A percentile compares a stretch with the other conserved stretches of the same genome.
Evolutionary conservation across 164 flowering plant genomes (phyloP).

Genomic region (Liquidambar formosana): DNA sequence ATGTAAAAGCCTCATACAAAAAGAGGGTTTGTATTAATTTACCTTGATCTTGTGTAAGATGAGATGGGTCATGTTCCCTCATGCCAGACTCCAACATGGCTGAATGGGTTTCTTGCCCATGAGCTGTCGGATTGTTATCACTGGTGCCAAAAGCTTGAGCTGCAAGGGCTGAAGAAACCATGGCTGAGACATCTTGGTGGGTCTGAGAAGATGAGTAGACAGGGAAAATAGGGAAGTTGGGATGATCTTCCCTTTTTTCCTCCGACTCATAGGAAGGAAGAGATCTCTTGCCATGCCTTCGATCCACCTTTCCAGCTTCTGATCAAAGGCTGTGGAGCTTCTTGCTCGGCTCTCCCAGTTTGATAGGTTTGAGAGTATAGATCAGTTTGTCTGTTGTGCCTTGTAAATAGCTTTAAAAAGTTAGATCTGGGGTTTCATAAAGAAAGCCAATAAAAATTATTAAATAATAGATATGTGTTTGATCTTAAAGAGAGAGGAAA

Average conservation of each 20-base stretch:
- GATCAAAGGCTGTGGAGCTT: too few relatives aligned
- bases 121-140: neutral
- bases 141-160: constrained; percentile 26
- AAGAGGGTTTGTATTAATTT: neutral
- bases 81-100: too few relatives aligned
- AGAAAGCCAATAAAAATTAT: neutral
- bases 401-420: neutral
- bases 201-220: constrained; percentile 24
- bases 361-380: too few relatives aligned
- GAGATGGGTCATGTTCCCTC: constrained; percentile 20
- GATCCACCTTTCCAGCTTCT: constrained; percentile 17
- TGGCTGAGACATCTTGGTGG: constrained; percentile 34
- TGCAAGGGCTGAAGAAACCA: constrained; percentile 33
- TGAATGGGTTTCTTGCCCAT: too few relatives aligned
- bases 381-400: too few relatives aligned
- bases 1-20: too few relatives aligned
- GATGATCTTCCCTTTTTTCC: constrained; percentile 10
- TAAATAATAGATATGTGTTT: too few relatives aligned
- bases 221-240: neutral
- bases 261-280: constrained; percentile 17
- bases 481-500: neutral
- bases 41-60: constrained; percentile 25
- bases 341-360: too few relatives aligned
- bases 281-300: constrained; percentile 33
- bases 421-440: neutral